Base-by-base conservation (phyloP, 2,329 filamentous ascomycete genomes). In the Nigrospora oryzae region DNA sequence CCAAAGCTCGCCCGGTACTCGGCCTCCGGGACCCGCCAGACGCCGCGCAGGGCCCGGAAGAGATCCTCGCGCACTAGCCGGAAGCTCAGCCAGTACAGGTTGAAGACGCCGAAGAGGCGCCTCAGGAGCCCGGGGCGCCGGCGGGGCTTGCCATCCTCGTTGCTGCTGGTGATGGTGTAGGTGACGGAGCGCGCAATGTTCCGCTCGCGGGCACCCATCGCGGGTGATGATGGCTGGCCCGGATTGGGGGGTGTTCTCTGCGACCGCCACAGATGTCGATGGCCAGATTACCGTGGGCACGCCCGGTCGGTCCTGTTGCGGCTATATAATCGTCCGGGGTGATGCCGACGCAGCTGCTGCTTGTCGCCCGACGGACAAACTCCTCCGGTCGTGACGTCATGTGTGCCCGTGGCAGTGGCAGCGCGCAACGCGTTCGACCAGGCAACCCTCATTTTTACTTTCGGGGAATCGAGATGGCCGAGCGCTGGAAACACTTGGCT, bases 1-100 rank as follows among this genome's bases (percentile, higher is more conserved):
- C 65, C 63, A 53, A 83, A 82, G 50, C 71, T 77, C 28, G 68
- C 67, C 12, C 60, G 64, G 50, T 81, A 83, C 17, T 73, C 72
- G 11, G 72, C 65, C 46, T 79, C 73, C 19, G 71, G 61, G 32
- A 81, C 69, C 5, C 65, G 47, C 77, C 79, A 82, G 15, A 66
- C 60, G 6, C 48, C 49, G 8, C 54, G 56, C 30, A 60, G 45
- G 14, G 52, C 51, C 1, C 69, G 67, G 57, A 82, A 81, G 52
- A 82, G 42, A 15, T 60, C 58, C 1, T 49, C 45, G 7, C 50
- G 56, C 17, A 60, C 52, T 11, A 59, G 49, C 28, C 53, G 51
- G 36, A 61, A 58, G 16, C 52, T 55, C 31, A 62, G 40, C 57
- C 56, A 60, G 51, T 57, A 75, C 10, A 63, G 39, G 15, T 59